A percentile compares a stretch with the other conserved stretches of the same genome.
phyloP scores from a whole-genome alignment of 2,329 filamentous ascomycete species.

The Graphiopsis chlorocephala region DNA sequence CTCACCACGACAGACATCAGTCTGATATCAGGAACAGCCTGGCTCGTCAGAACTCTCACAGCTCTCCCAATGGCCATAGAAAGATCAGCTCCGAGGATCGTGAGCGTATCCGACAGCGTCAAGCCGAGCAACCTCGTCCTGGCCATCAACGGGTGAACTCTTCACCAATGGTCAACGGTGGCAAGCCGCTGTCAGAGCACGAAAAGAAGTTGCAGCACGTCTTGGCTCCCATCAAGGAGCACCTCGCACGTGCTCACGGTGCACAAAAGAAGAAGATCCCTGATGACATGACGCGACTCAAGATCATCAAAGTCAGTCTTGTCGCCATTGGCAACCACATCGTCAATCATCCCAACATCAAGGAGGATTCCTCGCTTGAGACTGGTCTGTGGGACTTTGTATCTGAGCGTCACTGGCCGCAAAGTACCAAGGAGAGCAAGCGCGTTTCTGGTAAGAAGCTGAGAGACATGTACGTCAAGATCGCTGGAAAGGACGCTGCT shows the following conservation, averaged over 20 bases:
- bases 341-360: constrained; percentile 39
- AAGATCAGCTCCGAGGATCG: constrained; percentile 31
- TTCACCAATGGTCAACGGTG: constrained; percentile 34
- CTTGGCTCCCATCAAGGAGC: constrained; percentile 54
- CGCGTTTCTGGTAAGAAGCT: constrained; percentile 36
- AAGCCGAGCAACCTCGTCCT: constrained; percentile 49
- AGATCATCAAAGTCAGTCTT: constrained; percentile 60
- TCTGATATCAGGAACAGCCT: constrained; percentile 34
- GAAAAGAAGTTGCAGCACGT: constrained; percentile 42
- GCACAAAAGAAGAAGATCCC: constrained; percentile 63
- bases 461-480: constrained; percentile 37
- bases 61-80: constrained; percentile 45
- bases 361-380: constrained; percentile 26
- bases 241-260: constrained; percentile 58
- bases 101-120: constrained; percentile 53
- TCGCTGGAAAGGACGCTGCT: constrained; percentile 19
- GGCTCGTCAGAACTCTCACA: constrained; percentile 40
- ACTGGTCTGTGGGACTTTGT: constrained; percentile 37
- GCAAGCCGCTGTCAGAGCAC: constrained; percentile 41
- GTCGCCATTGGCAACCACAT: constrained; percentile 63
- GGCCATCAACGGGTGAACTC: constrained; percentile 40
- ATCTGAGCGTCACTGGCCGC: constrained; percentile 36
- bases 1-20: constrained; percentile 34
- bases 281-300: constrained; percentile 60
- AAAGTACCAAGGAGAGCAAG: constrained; percentile 34